These are phyloP conservation scores for Aspergillus nanangensis DNA, from an alignment of 495 filamentous ascomycete species.

Conservation along the genomic window DNA sequence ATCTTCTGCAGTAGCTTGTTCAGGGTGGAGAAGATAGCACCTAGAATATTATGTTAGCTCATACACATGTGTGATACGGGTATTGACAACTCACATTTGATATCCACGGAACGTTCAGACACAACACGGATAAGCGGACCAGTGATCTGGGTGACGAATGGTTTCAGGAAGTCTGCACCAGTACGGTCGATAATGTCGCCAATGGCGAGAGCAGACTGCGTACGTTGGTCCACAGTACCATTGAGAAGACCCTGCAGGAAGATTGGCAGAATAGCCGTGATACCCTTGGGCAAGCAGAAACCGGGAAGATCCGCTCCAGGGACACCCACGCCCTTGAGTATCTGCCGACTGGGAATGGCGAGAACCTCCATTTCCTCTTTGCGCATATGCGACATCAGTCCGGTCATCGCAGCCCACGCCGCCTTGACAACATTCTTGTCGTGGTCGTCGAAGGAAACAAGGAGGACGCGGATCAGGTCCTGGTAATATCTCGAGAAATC, in stretches of 20 bases:
- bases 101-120: conserved; percentile 88
- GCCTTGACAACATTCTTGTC: conserved; percentile 86
- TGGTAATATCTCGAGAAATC: conserved; percentile 94
- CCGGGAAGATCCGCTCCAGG: conserved; percentile 80
- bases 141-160: conserved; percentile 95
- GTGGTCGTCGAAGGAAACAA: conserved; percentile 86
- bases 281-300: conserved; percentile 92
- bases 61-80: no score
- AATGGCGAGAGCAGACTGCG: conserved; percentile 86
- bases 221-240: conserved; percentile 84
- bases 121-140: conserved; percentile 96
- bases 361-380: conserved; percentile 98
- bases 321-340: conserved; percentile 81
- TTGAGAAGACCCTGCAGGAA: conserved; percentile 98
- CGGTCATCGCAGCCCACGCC: conserved; percentile 84
- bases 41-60: no score
- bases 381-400: conserved; percentile 79
- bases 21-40: conserved; percentile 87
- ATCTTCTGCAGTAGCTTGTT: conserved; percentile 98
- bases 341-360: conserved; percentile 79
- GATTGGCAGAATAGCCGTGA: conserved; percentile 93
- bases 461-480: conserved; percentile 81
- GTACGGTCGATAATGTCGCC: conserved; percentile 94
- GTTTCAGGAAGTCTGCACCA: conserved; percentile 74
- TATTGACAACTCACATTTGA: conserved; percentile 58